phyloP scores from a whole-genome alignment of 495 filamentous ascomycete genomes.

The Penicillium subrubescens region DNA sequence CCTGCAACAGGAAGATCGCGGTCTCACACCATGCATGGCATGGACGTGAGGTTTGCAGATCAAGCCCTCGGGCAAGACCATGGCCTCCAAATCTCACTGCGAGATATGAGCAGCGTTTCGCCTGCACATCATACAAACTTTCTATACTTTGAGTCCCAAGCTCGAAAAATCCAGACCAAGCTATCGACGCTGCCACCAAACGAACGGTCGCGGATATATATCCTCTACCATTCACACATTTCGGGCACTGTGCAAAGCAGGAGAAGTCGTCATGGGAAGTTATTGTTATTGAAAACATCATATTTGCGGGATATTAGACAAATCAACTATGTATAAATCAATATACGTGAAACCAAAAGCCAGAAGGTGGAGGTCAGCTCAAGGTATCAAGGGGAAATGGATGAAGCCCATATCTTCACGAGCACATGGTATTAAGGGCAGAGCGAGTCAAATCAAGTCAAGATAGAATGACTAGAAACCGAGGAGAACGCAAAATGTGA shows the following conservation, averaged over 20 bases:
- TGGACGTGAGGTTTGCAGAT: too few species aligned
- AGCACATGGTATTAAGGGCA: not conserved
- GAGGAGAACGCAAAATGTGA: not conserved
- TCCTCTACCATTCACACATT: not conserved
- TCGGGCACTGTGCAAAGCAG: too few species aligned
- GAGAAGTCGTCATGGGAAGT: not conserved
- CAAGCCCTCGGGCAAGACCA: too few species aligned
- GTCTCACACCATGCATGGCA: too few species aligned
- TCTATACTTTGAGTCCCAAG: too few species aligned
- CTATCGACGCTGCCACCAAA: too few species aligned
- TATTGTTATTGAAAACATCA: not conserved
- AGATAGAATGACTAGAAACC: not conserved
- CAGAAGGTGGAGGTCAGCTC: not conserved
- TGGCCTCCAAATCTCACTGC: too few species aligned
- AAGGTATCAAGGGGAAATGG: not conserved
- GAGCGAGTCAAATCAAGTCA: not conserved
- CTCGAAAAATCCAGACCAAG: too few species aligned
- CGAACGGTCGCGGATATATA: not conserved
- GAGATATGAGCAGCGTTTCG: too few species aligned
- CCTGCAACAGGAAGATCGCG: too few species aligned
- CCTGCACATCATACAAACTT: too few species aligned
- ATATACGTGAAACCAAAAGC: not conserved
- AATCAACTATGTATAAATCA: slow-evolving; percentile 5
- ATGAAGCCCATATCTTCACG: not conserved
- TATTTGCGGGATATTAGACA: slow-evolving; percentile 15